phyloP scores from a whole-genome alignment of 768 basidiomycete species.

The Kondoa malvinella region DNA sequence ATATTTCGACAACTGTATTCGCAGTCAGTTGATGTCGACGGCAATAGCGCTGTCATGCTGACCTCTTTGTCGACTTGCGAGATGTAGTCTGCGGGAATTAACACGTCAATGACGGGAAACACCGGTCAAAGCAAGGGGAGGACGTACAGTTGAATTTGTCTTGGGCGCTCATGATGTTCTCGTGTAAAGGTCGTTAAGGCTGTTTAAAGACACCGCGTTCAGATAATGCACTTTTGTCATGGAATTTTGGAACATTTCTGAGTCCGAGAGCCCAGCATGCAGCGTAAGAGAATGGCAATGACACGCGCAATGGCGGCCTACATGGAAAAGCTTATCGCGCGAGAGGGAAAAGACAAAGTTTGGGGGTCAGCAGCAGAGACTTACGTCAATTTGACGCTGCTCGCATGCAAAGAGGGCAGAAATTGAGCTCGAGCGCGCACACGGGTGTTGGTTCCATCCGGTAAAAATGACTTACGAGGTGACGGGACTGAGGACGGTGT shows the following conservation, averaged over 20 bases:
- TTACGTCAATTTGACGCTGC: not conserved
- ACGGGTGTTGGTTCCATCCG: too few species aligned
- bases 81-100: constrained; percentile 42
- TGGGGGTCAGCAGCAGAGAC: not conserved
- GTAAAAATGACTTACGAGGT: too few species aligned
- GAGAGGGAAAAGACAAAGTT: not conserved
- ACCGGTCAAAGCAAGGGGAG: not conserved
- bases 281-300: too few species aligned
- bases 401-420: too few species aligned
- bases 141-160: constrained; percentile 18
- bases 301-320: too few species aligned
- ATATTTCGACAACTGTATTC: constrained; percentile 48
- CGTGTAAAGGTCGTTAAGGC: not conserved
- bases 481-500: too few species aligned
- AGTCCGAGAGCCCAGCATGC: too few species aligned
- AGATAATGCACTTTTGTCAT: too few species aligned
- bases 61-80: constrained; percentile 95
- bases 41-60: constrained; percentile 24
- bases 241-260: too few species aligned
- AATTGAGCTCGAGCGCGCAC: too few species aligned
- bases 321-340: too few species aligned
- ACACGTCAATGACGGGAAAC: not conserved
- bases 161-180: constrained; percentile 21
- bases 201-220: too few species aligned
- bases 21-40: constrained; percentile 24